Evolutionary conservation across 148 eudicot species (phyloP).

Genomic region (Limonium bicolor): DNA sequence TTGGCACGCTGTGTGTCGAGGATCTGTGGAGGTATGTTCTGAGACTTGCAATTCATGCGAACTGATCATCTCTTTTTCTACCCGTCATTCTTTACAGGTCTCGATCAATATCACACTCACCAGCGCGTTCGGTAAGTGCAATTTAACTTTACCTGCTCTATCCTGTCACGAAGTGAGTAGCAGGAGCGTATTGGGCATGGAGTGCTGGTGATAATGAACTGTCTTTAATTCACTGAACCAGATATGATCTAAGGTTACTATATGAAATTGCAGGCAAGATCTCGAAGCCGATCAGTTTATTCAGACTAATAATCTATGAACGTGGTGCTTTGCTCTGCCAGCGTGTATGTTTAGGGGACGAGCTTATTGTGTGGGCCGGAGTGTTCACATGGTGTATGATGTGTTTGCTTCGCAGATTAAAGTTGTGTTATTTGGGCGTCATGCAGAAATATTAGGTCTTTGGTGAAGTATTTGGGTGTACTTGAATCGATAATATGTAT

Average conservation of each 20-base stretch:
- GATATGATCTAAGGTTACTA: conserved; percentile 18
- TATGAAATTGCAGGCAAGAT: conserved; percentile 22
- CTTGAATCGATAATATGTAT: no score
- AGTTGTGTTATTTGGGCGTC: no score
- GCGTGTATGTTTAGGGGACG: no score
- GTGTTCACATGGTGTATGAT: no score
- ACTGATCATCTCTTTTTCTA: neutral
- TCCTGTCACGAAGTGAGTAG: conserved; percentile 6
- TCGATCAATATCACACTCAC: conserved; percentile 30
- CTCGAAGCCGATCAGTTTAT: conserved; percentile 21
- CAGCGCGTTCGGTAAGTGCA: conserved; percentile 12
- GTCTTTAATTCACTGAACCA: no score
- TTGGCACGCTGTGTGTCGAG: neutral
- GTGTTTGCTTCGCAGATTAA: no score
- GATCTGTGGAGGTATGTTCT: neutral
- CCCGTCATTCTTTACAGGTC: conserved; percentile 50
- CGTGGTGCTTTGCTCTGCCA: no score
- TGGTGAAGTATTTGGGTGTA: no score
- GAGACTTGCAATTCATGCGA: neutral
- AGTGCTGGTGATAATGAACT: no score
- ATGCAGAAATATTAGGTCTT: no score
- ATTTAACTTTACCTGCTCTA: neutral
- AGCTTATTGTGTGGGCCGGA: no score
- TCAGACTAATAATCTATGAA: no score
- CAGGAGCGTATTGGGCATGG: conserved; percentile 21